phyloP scores from a whole-genome alignment of 805 yeast species.

The Metschnikowia colocasiae region DNA sequence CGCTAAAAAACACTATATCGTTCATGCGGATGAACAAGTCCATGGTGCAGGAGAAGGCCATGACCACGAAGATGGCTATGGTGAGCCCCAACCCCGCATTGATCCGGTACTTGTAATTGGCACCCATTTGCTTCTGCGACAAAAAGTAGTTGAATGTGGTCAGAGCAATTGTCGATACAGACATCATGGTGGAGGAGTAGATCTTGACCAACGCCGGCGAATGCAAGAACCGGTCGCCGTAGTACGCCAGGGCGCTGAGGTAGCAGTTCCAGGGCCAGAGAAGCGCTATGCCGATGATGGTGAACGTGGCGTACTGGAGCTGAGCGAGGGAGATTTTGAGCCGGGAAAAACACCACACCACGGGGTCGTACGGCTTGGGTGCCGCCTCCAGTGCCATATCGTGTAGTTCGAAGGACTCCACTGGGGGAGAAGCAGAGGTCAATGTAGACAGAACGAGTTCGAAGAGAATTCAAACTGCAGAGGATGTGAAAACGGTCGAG shows the following conservation, averaged over 20 bases:
- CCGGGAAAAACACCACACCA: slow-evolving; percentile 14
- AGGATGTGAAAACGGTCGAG: no score
- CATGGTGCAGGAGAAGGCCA: slow-evolving; percentile 51
- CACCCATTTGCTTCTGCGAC: slow-evolving; percentile 62
- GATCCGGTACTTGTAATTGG: slow-evolving; percentile 55
- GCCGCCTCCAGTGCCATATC: slow-evolving; percentile 9
- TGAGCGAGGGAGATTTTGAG: slow-evolving; percentile 24
- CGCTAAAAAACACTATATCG: slow-evolving; percentile 43
- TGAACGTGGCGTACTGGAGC: slow-evolving; percentile 54
- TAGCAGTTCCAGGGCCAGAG: slow-evolving; percentile 96
- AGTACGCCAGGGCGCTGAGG: slow-evolving; percentile 80
- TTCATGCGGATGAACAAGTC: slow-evolving; percentile 32
- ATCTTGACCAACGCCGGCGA: slow-evolving; percentile 49
- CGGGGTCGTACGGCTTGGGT: slow-evolving; percentile 19
- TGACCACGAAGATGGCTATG: slow-evolving; percentile 50
- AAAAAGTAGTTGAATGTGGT: slow-evolving; percentile 56
- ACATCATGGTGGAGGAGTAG: slow-evolving; percentile 85
- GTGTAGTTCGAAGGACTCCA: slow-evolving; percentile 7
- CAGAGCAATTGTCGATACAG: slow-evolving; percentile 70
- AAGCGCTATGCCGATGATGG: slow-evolving; percentile 68
- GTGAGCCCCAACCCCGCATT: slow-evolving; percentile 58
- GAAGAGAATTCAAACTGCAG: background rate
- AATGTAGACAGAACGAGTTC: background rate
- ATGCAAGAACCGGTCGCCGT: slow-evolving; percentile 54
- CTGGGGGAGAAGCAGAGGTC: background rate